Conservation (phyloP, 805 yeast species). For the Pichia phayaonensis region DNA sequence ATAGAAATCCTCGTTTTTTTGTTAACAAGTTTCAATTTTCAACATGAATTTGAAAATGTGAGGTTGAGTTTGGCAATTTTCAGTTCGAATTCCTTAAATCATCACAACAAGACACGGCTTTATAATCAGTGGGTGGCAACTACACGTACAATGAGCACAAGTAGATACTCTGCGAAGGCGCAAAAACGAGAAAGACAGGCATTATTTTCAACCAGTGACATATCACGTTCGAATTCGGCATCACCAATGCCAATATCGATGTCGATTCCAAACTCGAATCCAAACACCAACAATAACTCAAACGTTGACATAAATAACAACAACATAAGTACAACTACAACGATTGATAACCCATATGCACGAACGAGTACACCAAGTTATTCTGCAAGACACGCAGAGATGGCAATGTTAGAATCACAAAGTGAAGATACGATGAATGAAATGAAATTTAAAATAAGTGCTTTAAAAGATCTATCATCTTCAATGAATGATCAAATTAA, state of each 20-base stretch:
- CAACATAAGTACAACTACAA: too few species aligned
- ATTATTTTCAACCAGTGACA: conserved; percentile 8
- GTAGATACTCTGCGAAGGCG: conserved; percentile 8
- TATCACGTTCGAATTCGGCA: conserved; percentile 4
- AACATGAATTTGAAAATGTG: too few species aligned
- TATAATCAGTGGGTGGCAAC: background rate
- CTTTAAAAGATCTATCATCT: conserved; percentile 47
- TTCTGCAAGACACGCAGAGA: conserved; percentile 37
- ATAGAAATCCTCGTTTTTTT: background rate
- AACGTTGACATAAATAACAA: too few species aligned
- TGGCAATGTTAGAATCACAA: conserved; percentile 60
- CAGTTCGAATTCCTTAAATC: too few species aligned
- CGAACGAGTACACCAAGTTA: conserved; percentile 27
- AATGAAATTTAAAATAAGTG: conserved; percentile 46
- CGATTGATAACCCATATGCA: conserved; percentile 6
- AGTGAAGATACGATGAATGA: conserved; percentile 50
- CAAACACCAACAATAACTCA: conserved; percentile 21
- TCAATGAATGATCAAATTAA: conserved; percentile 61
- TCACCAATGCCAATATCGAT: conserved; percentile 15
- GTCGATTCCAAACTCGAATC: too few species aligned
- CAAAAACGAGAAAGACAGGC: conserved; percentile 8
- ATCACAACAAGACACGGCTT: too few species aligned
- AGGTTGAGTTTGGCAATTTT: background rate
- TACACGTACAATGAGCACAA: conserved; percentile 11
- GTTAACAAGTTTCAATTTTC: background rate